phyloP scores from a whole-genome alignment of 176 grass and related monocot species.

The Chrysopogon serrulatus region DNA sequence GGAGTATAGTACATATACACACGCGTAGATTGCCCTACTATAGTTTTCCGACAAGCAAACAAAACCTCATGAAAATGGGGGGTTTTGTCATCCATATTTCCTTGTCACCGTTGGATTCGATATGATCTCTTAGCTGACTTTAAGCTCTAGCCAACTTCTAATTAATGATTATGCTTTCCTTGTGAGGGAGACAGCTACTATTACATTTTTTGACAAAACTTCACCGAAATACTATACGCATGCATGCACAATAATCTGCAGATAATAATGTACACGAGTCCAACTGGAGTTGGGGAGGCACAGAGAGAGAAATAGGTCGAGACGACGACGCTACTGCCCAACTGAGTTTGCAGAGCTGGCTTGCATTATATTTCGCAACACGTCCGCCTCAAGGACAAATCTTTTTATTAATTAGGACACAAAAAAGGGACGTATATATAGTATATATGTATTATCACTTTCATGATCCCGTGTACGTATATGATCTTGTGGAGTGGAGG shows the following conservation, averaged over 20 bases:
- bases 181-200: not conserved
- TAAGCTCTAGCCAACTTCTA: not conserved
- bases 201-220: not conserved
- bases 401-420: not conserved
- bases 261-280: not conserved
- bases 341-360: slow-evolving; percentile 18
- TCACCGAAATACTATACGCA: not conserved
- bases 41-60: slow-evolving; percentile 5
- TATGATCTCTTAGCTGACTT: not conserved
- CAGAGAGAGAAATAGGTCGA: not conserved
- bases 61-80: not conserved
- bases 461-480: not conserved
- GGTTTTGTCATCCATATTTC: not conserved
- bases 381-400: not conserved
- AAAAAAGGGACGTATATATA: not conserved
- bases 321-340: not conserved
- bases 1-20: too few species aligned
- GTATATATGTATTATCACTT: not conserved
- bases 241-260: not conserved
- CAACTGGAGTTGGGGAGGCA: not conserved
- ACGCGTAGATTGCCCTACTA: not conserved
- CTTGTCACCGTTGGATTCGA: not conserved
- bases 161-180: not conserved
- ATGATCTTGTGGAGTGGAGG: too few species aligned
- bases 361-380: slow-evolving; percentile 10